Conservation (phyloP, 179 eudicot genomes). For the Spergularia azorica region DNA sequence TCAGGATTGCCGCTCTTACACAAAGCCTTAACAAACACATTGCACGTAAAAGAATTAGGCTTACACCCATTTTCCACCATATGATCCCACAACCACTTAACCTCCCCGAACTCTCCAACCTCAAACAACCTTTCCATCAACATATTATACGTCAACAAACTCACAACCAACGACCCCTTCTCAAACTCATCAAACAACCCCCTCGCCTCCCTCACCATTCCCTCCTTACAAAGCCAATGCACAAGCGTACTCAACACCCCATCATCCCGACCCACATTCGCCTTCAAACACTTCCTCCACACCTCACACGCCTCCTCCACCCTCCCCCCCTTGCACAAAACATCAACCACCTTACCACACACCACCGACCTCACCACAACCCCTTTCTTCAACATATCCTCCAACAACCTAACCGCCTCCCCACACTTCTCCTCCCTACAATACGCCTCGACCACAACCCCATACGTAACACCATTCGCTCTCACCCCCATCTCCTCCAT, state of each 20-base stretch:
- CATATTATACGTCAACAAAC: slow-evolving; percentile 69
- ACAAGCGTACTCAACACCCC: slow-evolving; percentile 67
- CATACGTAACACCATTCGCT: slow-evolving; percentile 71
- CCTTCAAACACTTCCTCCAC: slow-evolving; percentile 76
- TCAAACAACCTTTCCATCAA: slow-evolving; percentile 85
- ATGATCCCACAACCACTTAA: slow-evolving; percentile 79
- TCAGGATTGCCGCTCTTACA: slow-evolving; percentile 67
- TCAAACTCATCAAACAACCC: slow-evolving; percentile 76
- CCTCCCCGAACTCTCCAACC: slow-evolving; percentile 72
- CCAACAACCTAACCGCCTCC: slow-evolving; percentile 67
- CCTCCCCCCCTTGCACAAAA: slow-evolving; percentile 62
- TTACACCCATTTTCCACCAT: slow-evolving; percentile 73
- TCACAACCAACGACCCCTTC: slow-evolving; percentile 58
- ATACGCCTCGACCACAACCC: slow-evolving; percentile 78
- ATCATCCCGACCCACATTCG: slow-evolving; percentile 65
- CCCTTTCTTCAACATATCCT: slow-evolving; percentile 71
- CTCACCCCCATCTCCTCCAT: slow-evolving; percentile 73
- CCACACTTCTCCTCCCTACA: slow-evolving; percentile 64
- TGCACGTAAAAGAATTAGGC: slow-evolving; percentile 75
- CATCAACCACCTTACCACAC: slow-evolving; percentile 76
- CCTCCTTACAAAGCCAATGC: slow-evolving; percentile 83
- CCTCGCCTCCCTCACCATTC: slow-evolving; percentile 64
- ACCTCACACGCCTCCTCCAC: slow-evolving; percentile 69
- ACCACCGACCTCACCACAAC: slow-evolving; percentile 55
- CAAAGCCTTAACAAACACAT: slow-evolving; percentile 73